phyloP scores from a whole-genome alignment of 2,329 filamentous ascomycete genomes.

The Aspergillus spinulosporus region DNA sequence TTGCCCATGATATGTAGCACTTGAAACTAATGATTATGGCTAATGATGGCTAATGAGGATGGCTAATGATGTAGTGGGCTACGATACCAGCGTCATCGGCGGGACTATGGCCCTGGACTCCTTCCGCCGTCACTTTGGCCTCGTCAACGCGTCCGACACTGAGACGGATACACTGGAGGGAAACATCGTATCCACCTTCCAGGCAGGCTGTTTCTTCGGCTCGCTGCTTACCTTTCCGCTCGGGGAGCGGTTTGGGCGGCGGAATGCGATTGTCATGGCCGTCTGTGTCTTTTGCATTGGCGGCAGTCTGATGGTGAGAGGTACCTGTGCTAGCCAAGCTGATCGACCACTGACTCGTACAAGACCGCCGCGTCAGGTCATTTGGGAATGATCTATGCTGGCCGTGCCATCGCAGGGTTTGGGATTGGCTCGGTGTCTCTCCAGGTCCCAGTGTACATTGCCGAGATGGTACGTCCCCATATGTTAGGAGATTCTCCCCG shows the following conservation, averaged over 20 bases:
- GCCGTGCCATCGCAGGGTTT: constrained; percentile 12
- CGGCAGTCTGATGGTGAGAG: constrained; percentile 21
- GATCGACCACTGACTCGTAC: background rate
- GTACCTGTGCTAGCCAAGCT: background rate
- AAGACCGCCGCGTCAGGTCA: constrained; percentile 9
- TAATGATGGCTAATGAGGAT: too few relatives aligned
- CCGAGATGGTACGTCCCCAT: constrained; percentile 38
- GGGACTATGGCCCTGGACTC: constrained; percentile 14
- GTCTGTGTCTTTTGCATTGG: constrained; percentile 59
- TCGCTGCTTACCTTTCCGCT: constrained; percentile 36
- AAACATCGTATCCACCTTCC: constrained; percentile 17
- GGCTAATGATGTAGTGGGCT: constrained; percentile 8
- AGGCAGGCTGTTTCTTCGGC: constrained; percentile 24
- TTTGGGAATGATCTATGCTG: constrained; percentile 11
- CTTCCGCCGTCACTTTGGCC: constrained; percentile 15
- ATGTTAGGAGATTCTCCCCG: constrained; percentile 44
- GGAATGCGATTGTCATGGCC: constrained; percentile 54
- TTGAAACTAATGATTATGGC: too few relatives aligned
- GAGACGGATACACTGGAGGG: constrained; percentile 14
- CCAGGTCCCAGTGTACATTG: constrained; percentile 13
- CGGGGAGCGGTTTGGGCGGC: constrained; percentile 53
- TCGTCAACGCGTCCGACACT: constrained; percentile 3
- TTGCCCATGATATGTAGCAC: too few relatives aligned
- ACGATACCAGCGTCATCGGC: constrained; percentile 17
- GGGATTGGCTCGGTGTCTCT: constrained; percentile 15